Percentiles rank a stretch among this genome's conserved stretches.
These are phyloP conservation scores for Trichoderma citrinoviride DNA, from an alignment of 2,329 filamentous ascomycete species.

Conservation along the genomic window DNA sequence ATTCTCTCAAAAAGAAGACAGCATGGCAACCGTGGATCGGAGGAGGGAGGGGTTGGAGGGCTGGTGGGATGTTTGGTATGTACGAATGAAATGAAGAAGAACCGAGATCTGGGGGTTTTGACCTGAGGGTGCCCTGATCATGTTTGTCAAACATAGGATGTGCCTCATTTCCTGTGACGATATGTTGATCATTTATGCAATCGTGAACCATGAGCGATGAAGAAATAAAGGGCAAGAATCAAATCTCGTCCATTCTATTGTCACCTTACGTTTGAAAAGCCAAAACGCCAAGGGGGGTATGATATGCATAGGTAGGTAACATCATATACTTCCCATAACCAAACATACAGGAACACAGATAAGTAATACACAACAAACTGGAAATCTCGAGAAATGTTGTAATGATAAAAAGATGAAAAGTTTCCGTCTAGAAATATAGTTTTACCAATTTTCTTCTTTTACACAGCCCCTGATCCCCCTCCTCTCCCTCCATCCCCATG, in stretches of 20 bases:
- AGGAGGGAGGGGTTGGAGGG: too few relatives aligned
- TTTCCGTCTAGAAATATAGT: neutral
- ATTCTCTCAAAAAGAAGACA: neutral
- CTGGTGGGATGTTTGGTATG: neutral
- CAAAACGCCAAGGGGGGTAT: conserved; percentile 18
- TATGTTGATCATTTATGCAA: neutral
- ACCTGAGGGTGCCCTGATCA: neutral
- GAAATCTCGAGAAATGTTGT: too few relatives aligned
- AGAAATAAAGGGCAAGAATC: neutral
- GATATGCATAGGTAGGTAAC: conserved; percentile 16
- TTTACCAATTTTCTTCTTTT: conserved; percentile 8
- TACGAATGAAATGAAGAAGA: too few relatives aligned
- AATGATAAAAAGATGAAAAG: neutral
- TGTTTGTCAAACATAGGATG: neutral
- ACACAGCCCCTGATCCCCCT: conserved; percentile 31
- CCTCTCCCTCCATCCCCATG: conserved; percentile 55
- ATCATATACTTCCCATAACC: conserved; percentile 14
- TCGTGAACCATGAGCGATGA: neutral
- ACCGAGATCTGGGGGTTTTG: too few relatives aligned
- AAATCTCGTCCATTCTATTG: conserved; percentile 18
- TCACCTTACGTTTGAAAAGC: neutral
- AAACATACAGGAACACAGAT: neutral
- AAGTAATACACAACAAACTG: neutral
- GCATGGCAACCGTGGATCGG: too few relatives aligned
- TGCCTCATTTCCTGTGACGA: neutral